Evolutionary conservation across 2,329 filamentous ascomycete genomes (phyloP).

Genomic region (Arthrobotrys sinensis): DNA sequence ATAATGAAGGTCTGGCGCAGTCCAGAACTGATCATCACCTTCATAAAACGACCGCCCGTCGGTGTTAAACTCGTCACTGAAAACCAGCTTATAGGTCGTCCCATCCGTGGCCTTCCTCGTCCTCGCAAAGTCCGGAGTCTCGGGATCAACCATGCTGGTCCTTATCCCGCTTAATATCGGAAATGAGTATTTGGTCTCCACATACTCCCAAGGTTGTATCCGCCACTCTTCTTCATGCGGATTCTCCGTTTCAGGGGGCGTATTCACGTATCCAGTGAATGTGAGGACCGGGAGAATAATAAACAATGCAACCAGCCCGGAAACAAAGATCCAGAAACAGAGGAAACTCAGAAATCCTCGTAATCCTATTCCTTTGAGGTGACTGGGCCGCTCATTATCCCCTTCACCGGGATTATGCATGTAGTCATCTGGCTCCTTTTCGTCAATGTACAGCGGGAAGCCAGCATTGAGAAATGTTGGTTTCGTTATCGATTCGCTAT

Average conservation of each 20-base stretch:
- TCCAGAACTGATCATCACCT: slow-evolving; percentile 74
- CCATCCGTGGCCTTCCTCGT: slow-evolving; percentile 69
- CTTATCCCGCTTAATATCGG: slow-evolving; percentile 71
- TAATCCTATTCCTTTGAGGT: slow-evolving; percentile 35
- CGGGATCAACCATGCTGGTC: slow-evolving; percentile 71
- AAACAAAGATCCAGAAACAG: slow-evolving; percentile 68
- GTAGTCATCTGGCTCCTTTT: slow-evolving; percentile 72
- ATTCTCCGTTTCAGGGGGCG: slow-evolving; percentile 13
- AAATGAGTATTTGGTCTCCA: slow-evolving; percentile 67
- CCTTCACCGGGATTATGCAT: slow-evolving; percentile 71
- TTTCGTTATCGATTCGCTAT: slow-evolving; percentile 52
- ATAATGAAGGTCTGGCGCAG: slow-evolving; percentile 73
- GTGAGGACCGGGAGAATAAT: slow-evolving; percentile 71
- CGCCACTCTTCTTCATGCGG: not conserved
- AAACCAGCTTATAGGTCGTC: slow-evolving; percentile 71
- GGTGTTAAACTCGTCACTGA: slow-evolving; percentile 74
- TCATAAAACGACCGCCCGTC: slow-evolving; percentile 72
- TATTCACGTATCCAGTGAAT: slow-evolving; percentile 66
- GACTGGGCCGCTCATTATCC: slow-evolving; percentile 68
- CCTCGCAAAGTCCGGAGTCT: slow-evolving; percentile 70
- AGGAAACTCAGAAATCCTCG: slow-evolving; percentile 55
- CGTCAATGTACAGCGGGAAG: slow-evolving; percentile 70
- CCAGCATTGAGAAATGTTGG: slow-evolving; percentile 68
- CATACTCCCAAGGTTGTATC: slow-evolving; percentile 56
- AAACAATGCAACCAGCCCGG: slow-evolving; percentile 71